Conservation (phyloP, 1,284 basidiomycete species). For the Phellopilus nigrolimitatus region DNA sequence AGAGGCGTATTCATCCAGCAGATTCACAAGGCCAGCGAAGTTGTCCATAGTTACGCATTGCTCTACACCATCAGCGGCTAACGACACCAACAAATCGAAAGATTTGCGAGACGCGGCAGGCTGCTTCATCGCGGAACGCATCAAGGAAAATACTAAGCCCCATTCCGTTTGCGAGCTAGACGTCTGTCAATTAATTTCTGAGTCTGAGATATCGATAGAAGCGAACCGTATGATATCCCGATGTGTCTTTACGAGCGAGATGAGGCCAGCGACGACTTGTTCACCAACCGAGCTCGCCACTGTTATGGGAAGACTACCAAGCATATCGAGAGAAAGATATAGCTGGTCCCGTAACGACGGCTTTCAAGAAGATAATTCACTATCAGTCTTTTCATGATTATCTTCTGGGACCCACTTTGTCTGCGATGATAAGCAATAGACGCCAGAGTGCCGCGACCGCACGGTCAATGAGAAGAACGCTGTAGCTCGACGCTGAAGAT, state of each 20-base stretch:
- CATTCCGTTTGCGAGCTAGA: conserved; percentile 97
- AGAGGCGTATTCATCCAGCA: conserved; percentile 86
- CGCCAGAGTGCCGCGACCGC: conserved; percentile 88
- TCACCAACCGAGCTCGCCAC: conserved; percentile 86
- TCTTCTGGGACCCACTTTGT: conserved; percentile 49
- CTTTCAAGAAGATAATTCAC: conserved; percentile 36
- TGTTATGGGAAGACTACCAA: conserved; percentile 73
- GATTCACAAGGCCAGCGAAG: conserved; percentile 72
- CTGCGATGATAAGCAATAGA: conserved; percentile 74
- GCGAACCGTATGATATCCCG: conserved; percentile 68
- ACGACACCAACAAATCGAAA: conserved; percentile 67
- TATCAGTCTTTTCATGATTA: neutral
- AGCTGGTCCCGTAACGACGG: conserved; percentile 83
- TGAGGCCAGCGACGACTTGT: conserved; percentile 84
- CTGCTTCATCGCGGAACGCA: conserved; percentile 81
- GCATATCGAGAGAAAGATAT: conserved; percentile 87
- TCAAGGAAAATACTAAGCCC: conserved; percentile 88
- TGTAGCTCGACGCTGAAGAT: conserved; percentile 74
- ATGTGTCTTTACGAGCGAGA: conserved; percentile 73
- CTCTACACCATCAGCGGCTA: conserved; percentile 55
- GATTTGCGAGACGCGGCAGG: conserved; percentile 85
- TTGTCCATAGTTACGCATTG: conserved; percentile 74
- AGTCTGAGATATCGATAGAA: no score
- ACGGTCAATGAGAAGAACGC: conserved; percentile 89
- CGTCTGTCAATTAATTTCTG: no score